Base-by-base conservation (phyloP, 345 rosid species). In the Acer saccharum region DNA sequence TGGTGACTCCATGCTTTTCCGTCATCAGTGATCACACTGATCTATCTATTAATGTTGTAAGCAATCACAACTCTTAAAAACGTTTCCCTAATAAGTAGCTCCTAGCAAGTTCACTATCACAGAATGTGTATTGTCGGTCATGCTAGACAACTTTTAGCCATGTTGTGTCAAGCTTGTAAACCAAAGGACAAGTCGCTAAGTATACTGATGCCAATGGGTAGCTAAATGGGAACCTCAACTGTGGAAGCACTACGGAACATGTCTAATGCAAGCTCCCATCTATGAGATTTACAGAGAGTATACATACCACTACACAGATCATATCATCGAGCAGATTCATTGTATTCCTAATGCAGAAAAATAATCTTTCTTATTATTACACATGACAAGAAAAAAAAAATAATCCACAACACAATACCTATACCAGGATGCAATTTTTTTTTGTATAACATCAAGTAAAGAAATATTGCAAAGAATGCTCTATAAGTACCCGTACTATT, bases 381-480 rank as follows among this genome's bases (percentile, higher is more conserved):
- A 83, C 78, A 80, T 52, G 62, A 69, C 14, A 23, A 69, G 64
- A 25, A 65, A 50, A 78, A 27, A 76, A 55, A 46, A 9, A 46
- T 18, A 65, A 76, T 72, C 67, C 78, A 73, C 39, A 72, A 66
- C 39, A 74, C 69, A 83, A 77, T 10, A 68, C 73, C 82, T 79
- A 82, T 73, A 63, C 69, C 75, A 55, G 63, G 78, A 71, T 70
- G 70, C 78, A 60, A 71, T 74, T 73, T 81, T 61, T 61, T 58
- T 35, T 74, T 39, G 81, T 78, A 69, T 81, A 52, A 79, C 74
- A 79, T 69, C 43, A 50, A 72, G 65, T 50, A 63, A 71, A 76
- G 69, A 77, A 78, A 55, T 20, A 70, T 73, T 63, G 57, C 78
- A 86, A 87, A 83, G 89, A 84, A 87, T 87, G 84, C 75, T 69